Evolutionary conservation across 192 early-diverging fungal genomes (phyloP).

Genomic region (Coemansia sp.): DNA sequence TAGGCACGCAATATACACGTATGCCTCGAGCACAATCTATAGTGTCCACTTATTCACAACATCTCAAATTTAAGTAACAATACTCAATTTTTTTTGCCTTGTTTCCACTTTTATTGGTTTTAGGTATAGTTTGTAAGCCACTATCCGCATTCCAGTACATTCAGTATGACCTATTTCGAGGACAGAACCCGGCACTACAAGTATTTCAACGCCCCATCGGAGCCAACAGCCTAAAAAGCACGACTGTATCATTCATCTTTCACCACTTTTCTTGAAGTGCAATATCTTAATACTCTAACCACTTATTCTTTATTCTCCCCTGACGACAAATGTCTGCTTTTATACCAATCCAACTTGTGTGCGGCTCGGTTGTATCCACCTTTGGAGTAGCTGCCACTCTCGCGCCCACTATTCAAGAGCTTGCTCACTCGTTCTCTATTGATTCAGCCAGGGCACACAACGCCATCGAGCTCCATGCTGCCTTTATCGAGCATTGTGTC

Average conservation of each 20-base stretch:
- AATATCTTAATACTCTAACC: neutral
- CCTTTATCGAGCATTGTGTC: constrained; percentile 9
- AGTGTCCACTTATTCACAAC: too few relatives aligned
- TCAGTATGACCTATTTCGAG: too few relatives aligned
- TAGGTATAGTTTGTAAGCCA: too few relatives aligned
- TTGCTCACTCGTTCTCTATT: neutral
- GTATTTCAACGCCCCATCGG: neutral
- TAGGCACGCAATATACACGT: neutral
- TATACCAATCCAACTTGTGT: neutral
- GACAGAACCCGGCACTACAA: too few relatives aligned
- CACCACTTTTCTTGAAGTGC: neutral
- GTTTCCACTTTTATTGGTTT: neutral
- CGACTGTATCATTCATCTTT: too few relatives aligned
- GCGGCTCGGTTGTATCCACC: neutral
- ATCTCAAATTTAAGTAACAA: neutral
- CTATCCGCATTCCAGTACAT: too few relatives aligned
- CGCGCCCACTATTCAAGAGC: neutral
- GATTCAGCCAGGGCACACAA: too few relatives aligned
- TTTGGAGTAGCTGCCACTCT: neutral
- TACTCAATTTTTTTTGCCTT: too few relatives aligned
- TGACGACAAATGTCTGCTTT: neutral
- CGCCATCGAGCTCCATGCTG: too few relatives aligned
- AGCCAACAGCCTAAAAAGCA: neutral
- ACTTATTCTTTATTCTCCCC: constrained; percentile 15
- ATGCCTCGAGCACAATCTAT: neutral